These are phyloP conservation scores for Solanum chacoense DNA, from an alignment of 305 asterid genomes.

Conservation along the genomic window DNA sequence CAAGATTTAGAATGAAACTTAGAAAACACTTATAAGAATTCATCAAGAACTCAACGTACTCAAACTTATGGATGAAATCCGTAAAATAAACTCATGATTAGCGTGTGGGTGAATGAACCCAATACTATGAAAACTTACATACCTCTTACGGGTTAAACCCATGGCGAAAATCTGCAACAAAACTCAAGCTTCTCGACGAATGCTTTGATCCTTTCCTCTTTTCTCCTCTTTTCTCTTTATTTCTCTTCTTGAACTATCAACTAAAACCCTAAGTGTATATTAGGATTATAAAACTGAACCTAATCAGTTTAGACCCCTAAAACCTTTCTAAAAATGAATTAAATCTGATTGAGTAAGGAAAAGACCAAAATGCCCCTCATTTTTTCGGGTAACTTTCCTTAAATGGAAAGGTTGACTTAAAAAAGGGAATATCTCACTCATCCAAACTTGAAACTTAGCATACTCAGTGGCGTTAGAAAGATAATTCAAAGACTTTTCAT, in stretches of 20 bases:
- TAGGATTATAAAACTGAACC: neutral
- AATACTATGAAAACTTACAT: neutral
- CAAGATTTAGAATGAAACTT: neutral
- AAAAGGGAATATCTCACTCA: neutral
- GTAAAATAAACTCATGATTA: neutral
- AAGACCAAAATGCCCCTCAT: neutral
- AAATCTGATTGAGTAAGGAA: neutral
- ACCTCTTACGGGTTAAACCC: neutral
- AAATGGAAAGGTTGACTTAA: neutral
- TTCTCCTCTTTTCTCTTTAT: too few relatives aligned
- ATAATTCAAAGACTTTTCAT: neutral
- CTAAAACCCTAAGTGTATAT: neutral
- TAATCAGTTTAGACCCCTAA: neutral
- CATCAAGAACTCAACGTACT: neutral
- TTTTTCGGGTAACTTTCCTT: neutral
- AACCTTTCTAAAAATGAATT: neutral
- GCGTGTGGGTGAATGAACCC: neutral
- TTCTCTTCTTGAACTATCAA: neutral
- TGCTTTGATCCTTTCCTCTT: neutral
- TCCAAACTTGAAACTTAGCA: neutral
- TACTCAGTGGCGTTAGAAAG: neutral
- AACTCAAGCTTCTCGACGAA: too few relatives aligned
- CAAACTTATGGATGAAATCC: neutral
- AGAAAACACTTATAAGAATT: neutral
- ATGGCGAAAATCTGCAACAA: neutral